Evolutionary conservation across 257 asterid species (phyloP).

Genomic region (Plectranthus barbatus): DNA sequence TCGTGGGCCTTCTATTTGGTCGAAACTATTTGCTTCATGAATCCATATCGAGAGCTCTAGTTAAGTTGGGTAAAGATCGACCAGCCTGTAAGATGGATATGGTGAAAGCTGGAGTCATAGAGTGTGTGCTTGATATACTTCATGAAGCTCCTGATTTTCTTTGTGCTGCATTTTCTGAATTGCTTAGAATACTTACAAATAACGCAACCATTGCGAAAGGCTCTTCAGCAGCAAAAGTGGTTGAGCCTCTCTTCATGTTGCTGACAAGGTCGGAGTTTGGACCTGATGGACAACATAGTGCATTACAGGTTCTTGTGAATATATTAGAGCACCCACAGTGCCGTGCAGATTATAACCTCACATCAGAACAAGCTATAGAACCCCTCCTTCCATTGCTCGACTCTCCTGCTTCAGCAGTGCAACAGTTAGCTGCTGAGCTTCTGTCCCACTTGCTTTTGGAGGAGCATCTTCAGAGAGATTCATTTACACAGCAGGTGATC

Average conservation of each 20-base stretch:
- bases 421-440: conserved; percentile 95
- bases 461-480: conserved; percentile 91
- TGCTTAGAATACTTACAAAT: conserved; percentile 89
- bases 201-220: conserved; percentile 97
- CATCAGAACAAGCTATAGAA: conserved; percentile 74
- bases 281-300: conserved; percentile 86
- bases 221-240: conserved; percentile 89
- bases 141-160: conserved; percentile 94
- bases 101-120: conserved; percentile 93
- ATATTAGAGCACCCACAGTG: conserved; percentile 92
- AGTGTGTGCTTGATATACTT: conserved; percentile 70
- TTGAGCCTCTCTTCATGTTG: conserved; percentile 78
- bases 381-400: conserved; percentile 89
- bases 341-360: conserved; percentile 70
- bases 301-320: conserved; percentile 92
- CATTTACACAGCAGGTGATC: conserved; percentile 71
- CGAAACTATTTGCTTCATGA: conserved; percentile 76
- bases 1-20: conserved; percentile 86
- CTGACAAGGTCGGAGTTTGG: conserved; percentile 73
- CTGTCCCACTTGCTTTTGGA: conserved; percentile 81
- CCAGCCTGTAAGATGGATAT: conserved; percentile 94
- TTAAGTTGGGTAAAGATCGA: conserved; percentile 92
- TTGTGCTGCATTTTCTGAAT: conserved; percentile 86
- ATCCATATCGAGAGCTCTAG: conserved; percentile 86
- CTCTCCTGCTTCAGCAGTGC: conserved; percentile 91